phyloP scores from a whole-genome alignment of 352 stramenopile species.

The Globisporangium barbulae region DNA sequence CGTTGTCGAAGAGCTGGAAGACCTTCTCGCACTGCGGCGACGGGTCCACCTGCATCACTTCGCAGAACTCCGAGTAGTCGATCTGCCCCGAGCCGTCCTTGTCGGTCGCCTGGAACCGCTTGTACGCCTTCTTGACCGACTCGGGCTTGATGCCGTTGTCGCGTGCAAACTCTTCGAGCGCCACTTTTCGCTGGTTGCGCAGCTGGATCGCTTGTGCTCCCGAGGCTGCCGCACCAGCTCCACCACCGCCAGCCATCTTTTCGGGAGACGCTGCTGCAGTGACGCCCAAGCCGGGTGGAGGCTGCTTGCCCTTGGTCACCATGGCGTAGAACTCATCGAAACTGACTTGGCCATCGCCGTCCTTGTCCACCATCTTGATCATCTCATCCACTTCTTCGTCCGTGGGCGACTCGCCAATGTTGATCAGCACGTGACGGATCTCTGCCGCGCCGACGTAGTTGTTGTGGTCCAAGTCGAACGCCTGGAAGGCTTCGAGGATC shows the following conservation, averaged over 20 bases:
- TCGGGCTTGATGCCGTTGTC: slow-evolving; percentile 96
- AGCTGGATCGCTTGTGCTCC: slow-evolving; percentile 85
- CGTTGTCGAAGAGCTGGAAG: slow-evolving; percentile 94
- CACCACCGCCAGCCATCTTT: slow-evolving; percentile 26
- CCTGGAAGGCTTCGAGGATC: slow-evolving; percentile 92
- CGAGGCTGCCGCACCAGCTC: slow-evolving; percentile 19
- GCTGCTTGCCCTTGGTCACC: slow-evolving; percentile 92
- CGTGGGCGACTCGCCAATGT: slow-evolving; percentile 93
- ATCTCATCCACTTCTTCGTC: slow-evolving; percentile 97
- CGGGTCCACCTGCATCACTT: slow-evolving; percentile 93
- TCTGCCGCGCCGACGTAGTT: slow-evolving; percentile 94
- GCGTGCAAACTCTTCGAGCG: slow-evolving; percentile 91
- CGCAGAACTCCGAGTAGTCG: slow-evolving; percentile 97
- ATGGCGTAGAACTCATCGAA: slow-evolving; percentile 96
- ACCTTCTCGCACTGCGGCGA: slow-evolving; percentile 90
- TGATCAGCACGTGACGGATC: slow-evolving; percentile 94
- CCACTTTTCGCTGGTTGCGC: slow-evolving; percentile 89
- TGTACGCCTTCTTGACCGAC: slow-evolving; percentile 96
- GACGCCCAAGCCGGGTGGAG: slow-evolving; percentile 80
- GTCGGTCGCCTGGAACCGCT: slow-evolving; percentile 93
- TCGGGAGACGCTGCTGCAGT: slow-evolving; percentile 26
- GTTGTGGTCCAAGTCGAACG: slow-evolving; percentile 96
- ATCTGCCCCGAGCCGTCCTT: slow-evolving; percentile 94
- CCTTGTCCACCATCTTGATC: slow-evolving; percentile 95
- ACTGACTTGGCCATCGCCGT: slow-evolving; percentile 93